Percentiles rank a stretch among this genome's conserved stretches.
Evolutionary conservation across 2,329 filamentous ascomycete genomes (phyloP).

Genomic region (Zasmidium cellare): DNA sequence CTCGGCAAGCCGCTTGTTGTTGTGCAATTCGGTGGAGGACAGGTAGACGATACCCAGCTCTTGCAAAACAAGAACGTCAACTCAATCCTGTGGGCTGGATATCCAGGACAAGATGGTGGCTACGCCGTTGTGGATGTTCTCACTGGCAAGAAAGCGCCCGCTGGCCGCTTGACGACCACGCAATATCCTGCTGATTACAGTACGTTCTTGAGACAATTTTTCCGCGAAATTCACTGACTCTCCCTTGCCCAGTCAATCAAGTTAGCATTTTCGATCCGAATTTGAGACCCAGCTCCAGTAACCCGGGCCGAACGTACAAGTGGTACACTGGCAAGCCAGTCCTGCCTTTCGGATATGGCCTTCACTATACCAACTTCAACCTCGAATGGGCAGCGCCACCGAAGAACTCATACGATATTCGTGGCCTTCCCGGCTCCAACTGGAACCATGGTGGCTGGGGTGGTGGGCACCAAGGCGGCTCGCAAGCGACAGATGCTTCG

Average conservation of each 20-base stretch:
- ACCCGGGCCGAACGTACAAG: constrained; percentile 46
- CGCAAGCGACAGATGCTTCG: constrained; percentile 1
- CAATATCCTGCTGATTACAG: constrained; percentile 41
- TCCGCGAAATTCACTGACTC: neutral
- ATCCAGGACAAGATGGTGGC: constrained; percentile 47
- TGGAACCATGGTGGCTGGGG: constrained; percentile 16
- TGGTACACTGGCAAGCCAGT: constrained; percentile 44
- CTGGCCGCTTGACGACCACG: constrained; percentile 41
- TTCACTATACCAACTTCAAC: constrained; percentile 46
- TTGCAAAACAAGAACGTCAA: constrained; percentile 43
- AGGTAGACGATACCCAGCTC: constrained; percentile 44
- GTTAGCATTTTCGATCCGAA: constrained; percentile 25
- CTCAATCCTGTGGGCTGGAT: constrained; percentile 44
- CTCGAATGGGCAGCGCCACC: constrained; percentile 12
- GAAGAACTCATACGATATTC: constrained; percentile 36
- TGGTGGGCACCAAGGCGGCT: too few species aligned
- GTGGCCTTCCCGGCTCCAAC: constrained; percentile 33
- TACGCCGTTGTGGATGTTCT: constrained; percentile 44
- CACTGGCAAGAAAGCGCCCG: constrained; percentile 41
- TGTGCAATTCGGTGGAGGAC: constrained; percentile 45
- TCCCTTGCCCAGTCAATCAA: constrained; percentile 23
- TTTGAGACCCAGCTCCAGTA: constrained; percentile 38
- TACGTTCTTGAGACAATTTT: neutral
- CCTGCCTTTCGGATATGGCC: constrained; percentile 45
- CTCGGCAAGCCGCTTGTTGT: constrained; percentile 43